phyloP scores from a whole-genome alignment of 495 filamentous ascomycete genomes.

The Thermochaetoides thermophila region DNA sequence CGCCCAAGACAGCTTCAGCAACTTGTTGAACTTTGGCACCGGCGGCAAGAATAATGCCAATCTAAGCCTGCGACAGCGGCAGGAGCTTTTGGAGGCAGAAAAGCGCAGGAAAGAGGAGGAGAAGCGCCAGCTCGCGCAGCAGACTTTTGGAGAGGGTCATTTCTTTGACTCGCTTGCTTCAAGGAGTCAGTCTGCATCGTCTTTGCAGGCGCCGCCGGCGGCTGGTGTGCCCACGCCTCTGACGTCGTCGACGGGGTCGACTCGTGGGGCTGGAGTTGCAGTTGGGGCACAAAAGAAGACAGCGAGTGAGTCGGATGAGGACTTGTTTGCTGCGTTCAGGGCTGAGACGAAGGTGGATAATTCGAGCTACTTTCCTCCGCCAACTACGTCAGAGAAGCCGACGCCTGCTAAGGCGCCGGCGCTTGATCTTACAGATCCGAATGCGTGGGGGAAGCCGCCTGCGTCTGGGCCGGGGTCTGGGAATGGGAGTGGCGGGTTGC shows the following conservation, averaged over 20 bases:
- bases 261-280: too few relatives aligned
- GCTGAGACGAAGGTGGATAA: constrained; percentile 45
- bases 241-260: constrained; percentile 3
- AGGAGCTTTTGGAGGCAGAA: constrained; percentile 66
- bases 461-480: too few relatives aligned
- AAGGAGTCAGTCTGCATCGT: constrained; percentile 14
- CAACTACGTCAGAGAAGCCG: constrained; percentile 17
- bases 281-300: constrained; percentile 18
- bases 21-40: constrained; percentile 61
- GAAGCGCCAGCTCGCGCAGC: constrained; percentile 48
- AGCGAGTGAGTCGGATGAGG: constrained; percentile 31
- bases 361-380: constrained; percentile 43
- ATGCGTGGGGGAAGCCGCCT: constrained; percentile 21
- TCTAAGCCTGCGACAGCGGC: constrained; percentile 69
- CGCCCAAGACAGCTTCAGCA: constrained; percentile 74
- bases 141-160: constrained; percentile 54
- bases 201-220: constrained; percentile 24
- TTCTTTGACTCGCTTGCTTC: constrained; percentile 61
- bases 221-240: constrained; percentile 12
- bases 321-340: constrained; percentile 48
- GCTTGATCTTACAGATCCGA: constrained; percentile 23
- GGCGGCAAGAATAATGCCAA: constrained; percentile 50
- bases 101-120: constrained; percentile 63
- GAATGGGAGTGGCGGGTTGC: constrained; percentile 13
- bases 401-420: constrained; percentile 14